A percentile compares a stretch with the other conserved stretches of the same genome.
phyloP scores from a whole-genome alignment of 768 basidiomycete species.

The Lactifluus piperatus region DNA sequence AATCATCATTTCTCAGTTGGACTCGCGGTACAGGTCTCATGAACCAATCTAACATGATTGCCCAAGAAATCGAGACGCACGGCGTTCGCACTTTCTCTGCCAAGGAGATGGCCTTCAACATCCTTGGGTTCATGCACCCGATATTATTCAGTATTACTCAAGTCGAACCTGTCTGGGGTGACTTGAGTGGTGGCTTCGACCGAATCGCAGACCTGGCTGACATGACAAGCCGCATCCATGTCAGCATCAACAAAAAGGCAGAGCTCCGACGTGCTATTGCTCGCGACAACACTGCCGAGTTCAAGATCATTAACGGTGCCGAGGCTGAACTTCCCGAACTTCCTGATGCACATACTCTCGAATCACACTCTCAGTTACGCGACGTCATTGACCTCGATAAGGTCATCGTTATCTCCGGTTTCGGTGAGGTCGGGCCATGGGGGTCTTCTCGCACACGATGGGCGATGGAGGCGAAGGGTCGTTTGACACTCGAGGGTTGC shows the following conservation, averaged over 20 bases:
- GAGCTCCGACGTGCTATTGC: conserved; percentile 90
- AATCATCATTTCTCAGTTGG: too few relatives aligned
- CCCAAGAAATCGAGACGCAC: conserved; percentile 84
- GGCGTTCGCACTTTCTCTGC: too few relatives aligned
- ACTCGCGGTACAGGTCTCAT: conserved; percentile 97
- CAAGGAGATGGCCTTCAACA: too few relatives aligned
- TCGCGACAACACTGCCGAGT: too few relatives aligned
- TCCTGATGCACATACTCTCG: conserved; percentile 60
- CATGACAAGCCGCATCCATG: conserved; percentile 80
- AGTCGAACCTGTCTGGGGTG: too few relatives aligned
- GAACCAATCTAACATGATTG: conserved; percentile 90
- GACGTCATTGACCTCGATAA: conserved; percentile 95
- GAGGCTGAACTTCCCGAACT: too few relatives aligned
- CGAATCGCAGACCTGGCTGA: conserved; percentile 92
- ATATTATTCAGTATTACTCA: conserved; percentile 98
- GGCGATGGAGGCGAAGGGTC: conserved; percentile 99
- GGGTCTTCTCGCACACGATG: conserved; percentile 96
- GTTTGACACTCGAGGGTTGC: conserved; percentile 94
- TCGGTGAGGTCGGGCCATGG: conserved; percentile 97
- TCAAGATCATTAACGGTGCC: too few relatives aligned
- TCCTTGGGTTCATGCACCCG: conserved; percentile 98
- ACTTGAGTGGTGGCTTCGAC: too few relatives aligned
- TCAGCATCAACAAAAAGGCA: conserved; percentile 72
- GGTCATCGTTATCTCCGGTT: conserved; percentile 93
- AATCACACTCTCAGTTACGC: conserved; percentile 64